Evolutionary conservation across 768 basidiomycete species (phyloP).

Genomic region (Heimioporus sp.): DNA sequence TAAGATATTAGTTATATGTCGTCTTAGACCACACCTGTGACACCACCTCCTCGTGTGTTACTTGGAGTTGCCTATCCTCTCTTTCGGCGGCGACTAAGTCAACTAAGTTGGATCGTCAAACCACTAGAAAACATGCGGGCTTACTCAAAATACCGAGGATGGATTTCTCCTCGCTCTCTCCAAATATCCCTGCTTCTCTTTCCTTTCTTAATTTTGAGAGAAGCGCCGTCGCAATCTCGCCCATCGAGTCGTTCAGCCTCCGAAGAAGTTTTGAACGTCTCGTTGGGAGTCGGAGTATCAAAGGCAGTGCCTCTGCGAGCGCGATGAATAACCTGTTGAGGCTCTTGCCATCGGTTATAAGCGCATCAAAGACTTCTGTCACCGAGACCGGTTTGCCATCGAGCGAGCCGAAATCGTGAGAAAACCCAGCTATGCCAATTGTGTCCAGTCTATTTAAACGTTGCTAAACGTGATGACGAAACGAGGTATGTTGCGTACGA

Average conservation of each 20-base stretch:
- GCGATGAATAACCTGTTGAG: slow-evolving; percentile 29
- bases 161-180: slow-evolving; percentile 23
- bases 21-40: slow-evolving; percentile 9
- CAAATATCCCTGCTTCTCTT: slow-evolving; percentile 22
- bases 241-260: slow-evolving; percentile 35
- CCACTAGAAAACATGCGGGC: neutral
- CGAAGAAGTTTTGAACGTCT: slow-evolving; percentile 28
- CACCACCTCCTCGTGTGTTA: slow-evolving; percentile 28
- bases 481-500: slow-evolving; percentile 18
- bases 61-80: slow-evolving; percentile 12
- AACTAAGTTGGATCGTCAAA: slow-evolving; percentile 21
- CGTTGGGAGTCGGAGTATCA: slow-evolving; percentile 37
- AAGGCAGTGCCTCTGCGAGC: slow-evolving; percentile 36
- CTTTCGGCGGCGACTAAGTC: slow-evolving; percentile 31
- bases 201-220: slow-evolving; percentile 37
- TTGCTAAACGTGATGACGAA: neutral
- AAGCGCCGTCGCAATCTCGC: slow-evolving; percentile 38
- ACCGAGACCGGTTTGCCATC: slow-evolving; percentile 45
- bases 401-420: slow-evolving; percentile 53
- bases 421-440: slow-evolving; percentile 59
- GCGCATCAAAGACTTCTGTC: slow-evolving; percentile 39
- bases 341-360: slow-evolving; percentile 20
- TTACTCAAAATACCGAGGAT: slow-evolving; percentile 25
- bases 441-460: slow-evolving; percentile 44
- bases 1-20: no score